Conservation (phyloP, 345 rosid genomes). For the Aquilaria sinensis region DNA sequence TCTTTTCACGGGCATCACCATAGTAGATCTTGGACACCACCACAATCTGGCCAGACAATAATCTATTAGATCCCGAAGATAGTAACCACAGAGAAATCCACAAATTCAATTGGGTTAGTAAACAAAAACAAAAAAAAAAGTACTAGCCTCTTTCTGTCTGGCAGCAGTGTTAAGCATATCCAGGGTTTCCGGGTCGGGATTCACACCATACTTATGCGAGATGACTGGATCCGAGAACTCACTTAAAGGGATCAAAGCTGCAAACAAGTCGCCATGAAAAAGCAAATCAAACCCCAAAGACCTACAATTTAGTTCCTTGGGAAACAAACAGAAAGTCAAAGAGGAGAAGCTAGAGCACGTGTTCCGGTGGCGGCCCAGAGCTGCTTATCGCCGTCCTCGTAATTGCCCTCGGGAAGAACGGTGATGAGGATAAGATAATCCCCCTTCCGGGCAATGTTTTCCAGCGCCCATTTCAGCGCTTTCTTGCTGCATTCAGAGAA, state of each 20-base stretch:
- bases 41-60: neutral
- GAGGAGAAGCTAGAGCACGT: constrained; percentile 31
- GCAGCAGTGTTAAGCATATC: constrained; percentile 58
- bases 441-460: constrained; percentile 67
- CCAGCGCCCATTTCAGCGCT: constrained; percentile 84
- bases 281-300: no score
- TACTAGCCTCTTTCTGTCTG: constrained; percentile 41
- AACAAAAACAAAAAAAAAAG: neutral
- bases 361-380: constrained; percentile 90
- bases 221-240: constrained; percentile 51
- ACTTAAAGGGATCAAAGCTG: constrained; percentile 66
- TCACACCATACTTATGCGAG: constrained; percentile 72
- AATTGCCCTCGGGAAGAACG: constrained; percentile 42
- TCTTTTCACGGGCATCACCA: constrained; percentile 71
- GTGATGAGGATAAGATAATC: constrained; percentile 75
- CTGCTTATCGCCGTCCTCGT: constrained; percentile 83
- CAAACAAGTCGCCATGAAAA: neutral
- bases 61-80: no score
- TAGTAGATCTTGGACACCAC: constrained; percentile 57
- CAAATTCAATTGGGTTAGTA: neutral
- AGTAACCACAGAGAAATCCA: neutral
- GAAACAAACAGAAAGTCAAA: neutral
- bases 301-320: no score
- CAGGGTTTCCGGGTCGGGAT: constrained; percentile 65
- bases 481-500: constrained; percentile 80